Base-by-base conservation (phyloP, 306 rosid genomes). In the Medicago lupulina region DNA sequence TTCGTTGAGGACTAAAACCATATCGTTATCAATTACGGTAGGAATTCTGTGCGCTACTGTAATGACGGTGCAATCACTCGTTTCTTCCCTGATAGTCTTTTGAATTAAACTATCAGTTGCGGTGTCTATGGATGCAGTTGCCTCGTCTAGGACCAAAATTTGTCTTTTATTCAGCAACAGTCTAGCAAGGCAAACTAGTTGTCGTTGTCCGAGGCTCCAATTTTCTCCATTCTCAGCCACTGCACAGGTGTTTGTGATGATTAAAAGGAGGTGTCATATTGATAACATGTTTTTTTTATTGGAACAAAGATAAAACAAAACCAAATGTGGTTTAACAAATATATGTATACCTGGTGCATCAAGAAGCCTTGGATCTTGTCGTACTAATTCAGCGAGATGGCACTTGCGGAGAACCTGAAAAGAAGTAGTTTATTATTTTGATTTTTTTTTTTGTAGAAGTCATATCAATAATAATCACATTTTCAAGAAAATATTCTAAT, bases 21-120 rank as follows among this genome's bases (percentile, higher is more conserved):
- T 79, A 79, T 91, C 96, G 54, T 84, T 85, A 80, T 88, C 91
- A n/a, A 91, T 87, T 7, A 91, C 88, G 1, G 96, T 88, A 12
- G 88, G 86, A 51, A 91, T 91, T 23, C 93, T 82, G 54, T 91
- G 67, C 7, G 67, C 44, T 17, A 61, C 67, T 6, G 67, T 61
- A 15, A 61, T 61, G 67, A 61, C 43, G 0, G 93, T 91, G 83
- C 93, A 88, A 51, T 77, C 86, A 39, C 63, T 82, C 16, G 93
- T 91, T 71, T 87, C 92, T 53, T 43, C 49, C 49, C 49, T 43
- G 3, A 43, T 43, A 43, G 49, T 43, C 1, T 43, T 43, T 3
- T 43, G 49, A 43, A 43, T 43, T 43, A 43, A 43, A 43, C 14
- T 10, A 43, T 43, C 49, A 43, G 49, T 43, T 11, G 4, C 15